These are phyloP conservation scores for Cadophora gregata DNA, from an alignment of 2,329 filamentous ascomycete species.

Conservation along the genomic window DNA sequence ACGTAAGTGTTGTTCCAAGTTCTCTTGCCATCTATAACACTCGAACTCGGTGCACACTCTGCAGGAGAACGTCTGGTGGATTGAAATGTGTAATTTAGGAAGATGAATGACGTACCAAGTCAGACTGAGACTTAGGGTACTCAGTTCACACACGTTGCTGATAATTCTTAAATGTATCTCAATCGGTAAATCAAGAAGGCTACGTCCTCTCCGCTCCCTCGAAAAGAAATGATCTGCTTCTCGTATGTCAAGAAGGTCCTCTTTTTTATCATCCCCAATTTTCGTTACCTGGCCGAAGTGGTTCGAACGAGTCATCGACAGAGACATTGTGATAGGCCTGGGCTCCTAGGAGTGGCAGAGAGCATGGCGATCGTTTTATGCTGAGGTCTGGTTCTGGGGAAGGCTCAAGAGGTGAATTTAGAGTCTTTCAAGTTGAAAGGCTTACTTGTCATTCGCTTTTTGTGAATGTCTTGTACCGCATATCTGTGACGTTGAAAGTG, in stretches of 20 bases:
- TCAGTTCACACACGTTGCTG: conserved; percentile 30
- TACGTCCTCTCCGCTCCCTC: background rate
- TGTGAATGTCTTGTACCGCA: background rate
- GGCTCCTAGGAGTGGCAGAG: background rate
- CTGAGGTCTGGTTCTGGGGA: background rate
- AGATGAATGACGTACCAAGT: conserved; percentile 29
- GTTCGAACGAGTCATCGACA: background rate
- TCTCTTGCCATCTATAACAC: no score
- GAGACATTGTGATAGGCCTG: background rate
- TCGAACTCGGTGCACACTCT: no score
- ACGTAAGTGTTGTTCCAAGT: no score
- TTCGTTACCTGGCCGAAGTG: background rate
- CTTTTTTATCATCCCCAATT: background rate
- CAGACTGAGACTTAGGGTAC: conserved; percentile 33
- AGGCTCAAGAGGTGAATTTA: background rate
- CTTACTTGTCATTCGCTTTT: background rate
- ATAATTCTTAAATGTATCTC: conserved; percentile 36
- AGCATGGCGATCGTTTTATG: background rate
- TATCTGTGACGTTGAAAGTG: background rate
- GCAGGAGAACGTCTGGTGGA: no score
- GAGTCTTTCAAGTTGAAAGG: background rate
- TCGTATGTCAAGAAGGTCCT: background rate
- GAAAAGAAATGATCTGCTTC: background rate
- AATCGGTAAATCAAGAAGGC: conserved; percentile 28
- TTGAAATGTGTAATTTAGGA: no score